phyloP scores from a whole-genome alignment of 306 rosid genomes.

The Pyrus communis region DNA sequence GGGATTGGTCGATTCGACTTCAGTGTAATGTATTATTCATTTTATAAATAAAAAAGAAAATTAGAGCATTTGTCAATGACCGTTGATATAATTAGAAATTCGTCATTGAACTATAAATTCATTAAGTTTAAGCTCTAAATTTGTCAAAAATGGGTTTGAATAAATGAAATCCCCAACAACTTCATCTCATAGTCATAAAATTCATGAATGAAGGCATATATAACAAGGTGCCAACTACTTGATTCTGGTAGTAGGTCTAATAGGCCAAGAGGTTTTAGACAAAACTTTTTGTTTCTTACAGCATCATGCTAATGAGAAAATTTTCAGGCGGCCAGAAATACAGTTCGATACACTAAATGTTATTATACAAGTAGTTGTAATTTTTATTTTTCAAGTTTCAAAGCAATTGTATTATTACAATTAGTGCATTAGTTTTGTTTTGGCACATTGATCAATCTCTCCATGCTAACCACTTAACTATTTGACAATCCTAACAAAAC shows the following conservation, averaged over 20 bases:
- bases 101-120: not conserved
- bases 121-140: no score
- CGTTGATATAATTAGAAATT: not conserved
- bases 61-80: not conserved
- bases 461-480: not conserved
- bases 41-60: no score
- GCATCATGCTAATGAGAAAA: not conserved
- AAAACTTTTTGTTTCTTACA: not conserved
- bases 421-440: no score
- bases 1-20: no score
- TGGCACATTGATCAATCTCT: no score
- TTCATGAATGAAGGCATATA: not conserved
- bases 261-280: not conserved
- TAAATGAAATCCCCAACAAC: not conserved
- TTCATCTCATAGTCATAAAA: not conserved
- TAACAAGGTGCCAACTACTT: not conserved
- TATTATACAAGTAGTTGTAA: no score
- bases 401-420: no score
- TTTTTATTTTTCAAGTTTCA: no score
- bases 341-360: no score
- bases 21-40: no score
- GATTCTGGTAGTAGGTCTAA: not conserved
- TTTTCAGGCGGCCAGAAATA: no score
- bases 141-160: not conserved
- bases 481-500: not conserved